Evolutionary conservation across 352 stramenopile species (phyloP), one percentile per base, ranked within the genome.

Genomic region (Phytophthora pisi): DNA sequence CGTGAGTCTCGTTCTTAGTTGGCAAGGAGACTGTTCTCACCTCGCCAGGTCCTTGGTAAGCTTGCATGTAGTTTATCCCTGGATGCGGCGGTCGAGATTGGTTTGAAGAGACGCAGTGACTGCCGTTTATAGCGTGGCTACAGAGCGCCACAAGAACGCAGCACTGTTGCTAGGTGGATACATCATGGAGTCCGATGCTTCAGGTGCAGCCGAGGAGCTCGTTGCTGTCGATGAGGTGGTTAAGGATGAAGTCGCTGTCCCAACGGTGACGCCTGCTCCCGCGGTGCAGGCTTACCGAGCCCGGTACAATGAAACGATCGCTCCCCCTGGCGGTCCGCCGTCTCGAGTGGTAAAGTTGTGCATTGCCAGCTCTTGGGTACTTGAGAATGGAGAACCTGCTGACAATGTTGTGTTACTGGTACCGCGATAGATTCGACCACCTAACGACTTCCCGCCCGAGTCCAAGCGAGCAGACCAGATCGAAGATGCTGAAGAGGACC

Each of bases 401-500:
- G 4, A 51, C 16, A 16, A 20, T 24, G 26, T 16, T 40, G 34
- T 16, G 15, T 45, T 64, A 28, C 3, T 46, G 49, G 26, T 46
- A 24, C 24, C 58, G 26, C 16, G 23, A 10, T 70, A 90, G 82
- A 79, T 91, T 51, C 77, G 79, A 0, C 83, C 86, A 8, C 81
- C 83, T 0, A 66, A 84, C n/a, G 83, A 88, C 26, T 86, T 91
- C 42, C 72, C 73, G 15, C 69, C 78, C n/a, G 86, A 93, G 45
- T 92, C 84, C 15, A 94, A 92, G 69, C 81, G 82, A 49, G 83
- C 84, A 4, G 77, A 89, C 54, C 60, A 86, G 15, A 93, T 94
- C 31, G 86, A 92, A 47, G 72, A 85, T 61, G 86, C 78, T 0
- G 88, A 97, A 52, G 75, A 84, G 46, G 77, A 93, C 15, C 70